These are phyloP conservation scores for Cornus florida DNA, from an alignment of 148 eudicot species.

Conservation along the genomic window DNA sequence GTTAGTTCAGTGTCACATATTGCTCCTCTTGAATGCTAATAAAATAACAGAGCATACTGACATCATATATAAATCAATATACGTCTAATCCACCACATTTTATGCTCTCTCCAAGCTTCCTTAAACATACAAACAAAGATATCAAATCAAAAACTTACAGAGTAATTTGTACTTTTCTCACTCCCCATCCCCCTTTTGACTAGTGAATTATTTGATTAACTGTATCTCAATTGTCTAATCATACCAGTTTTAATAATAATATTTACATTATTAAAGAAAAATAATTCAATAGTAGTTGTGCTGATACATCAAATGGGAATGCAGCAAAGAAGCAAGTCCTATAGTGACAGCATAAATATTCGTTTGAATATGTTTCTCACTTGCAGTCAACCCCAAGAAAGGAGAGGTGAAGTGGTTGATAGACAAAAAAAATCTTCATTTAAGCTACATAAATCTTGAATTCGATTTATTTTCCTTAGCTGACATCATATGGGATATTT, in stretches of 20 bases:
- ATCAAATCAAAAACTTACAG: too few relatives aligned
- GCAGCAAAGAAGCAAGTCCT: background rate
- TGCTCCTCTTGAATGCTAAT: background rate
- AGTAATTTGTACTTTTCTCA: too few relatives aligned
- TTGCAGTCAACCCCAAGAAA: constrained; percentile 1
- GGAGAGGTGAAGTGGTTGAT: background rate
- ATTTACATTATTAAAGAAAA: background rate
- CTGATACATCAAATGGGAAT: background rate
- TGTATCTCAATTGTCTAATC: background rate
- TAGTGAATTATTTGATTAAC: background rate
- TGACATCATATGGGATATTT: too few relatives aligned
- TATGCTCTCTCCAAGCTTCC: too few relatives aligned
- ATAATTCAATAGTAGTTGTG: background rate
- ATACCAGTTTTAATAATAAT: background rate
- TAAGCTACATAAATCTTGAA: too few relatives aligned
- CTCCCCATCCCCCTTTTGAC: background rate
- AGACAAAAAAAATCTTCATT: background rate
- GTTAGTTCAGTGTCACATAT: background rate
- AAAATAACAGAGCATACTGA: background rate
- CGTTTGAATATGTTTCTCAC: background rate
- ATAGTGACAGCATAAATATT: too few relatives aligned
- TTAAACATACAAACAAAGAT: too few relatives aligned
- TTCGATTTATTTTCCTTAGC: too few relatives aligned
- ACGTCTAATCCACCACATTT: too few relatives aligned
- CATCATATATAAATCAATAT: too few relatives aligned